Percentiles rank a stretch among this genome's conserved stretches.
Conservation (phyloP, 148 eudicot species). For the Rhododendron mucronatum region DNA sequence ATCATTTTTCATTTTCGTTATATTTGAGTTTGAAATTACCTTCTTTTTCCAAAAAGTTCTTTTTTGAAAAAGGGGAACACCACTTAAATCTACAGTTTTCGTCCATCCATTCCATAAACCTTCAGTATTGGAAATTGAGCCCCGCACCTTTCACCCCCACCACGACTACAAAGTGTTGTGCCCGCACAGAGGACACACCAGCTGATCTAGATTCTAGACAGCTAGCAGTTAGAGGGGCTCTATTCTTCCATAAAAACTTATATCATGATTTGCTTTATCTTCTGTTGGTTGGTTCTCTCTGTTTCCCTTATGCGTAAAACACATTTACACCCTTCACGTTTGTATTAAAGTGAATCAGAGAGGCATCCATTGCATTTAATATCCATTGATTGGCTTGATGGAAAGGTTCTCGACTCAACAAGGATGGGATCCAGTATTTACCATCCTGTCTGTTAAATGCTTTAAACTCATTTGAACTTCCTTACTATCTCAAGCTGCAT, state of each 20-base stretch:
- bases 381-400: neutral
- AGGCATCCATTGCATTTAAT: neutral
- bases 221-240: neutral
- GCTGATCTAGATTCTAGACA: neutral
- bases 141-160: neutral
- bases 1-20: too few species aligned
- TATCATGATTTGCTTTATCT: neutral
- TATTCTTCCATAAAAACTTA: neutral
- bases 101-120: neutral
- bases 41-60: too few species aligned
- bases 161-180: neutral
- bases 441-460: neutral
- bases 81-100: neutral
- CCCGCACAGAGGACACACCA: neutral
- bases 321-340: neutral
- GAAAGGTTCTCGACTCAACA: neutral
- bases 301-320: neutral
- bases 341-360: neutral
- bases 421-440: neutral
- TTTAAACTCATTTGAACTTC: neutral
- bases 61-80: too few species aligned
- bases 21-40: too few species aligned
- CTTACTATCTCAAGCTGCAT: neutral
- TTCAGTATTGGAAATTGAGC: neutral
- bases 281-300: neutral